Evolutionary conservation across 176 grass and related monocot species (phyloP), one percentile per base, ranked within the genome.

Genomic region (Triticum aestivum): DNA sequence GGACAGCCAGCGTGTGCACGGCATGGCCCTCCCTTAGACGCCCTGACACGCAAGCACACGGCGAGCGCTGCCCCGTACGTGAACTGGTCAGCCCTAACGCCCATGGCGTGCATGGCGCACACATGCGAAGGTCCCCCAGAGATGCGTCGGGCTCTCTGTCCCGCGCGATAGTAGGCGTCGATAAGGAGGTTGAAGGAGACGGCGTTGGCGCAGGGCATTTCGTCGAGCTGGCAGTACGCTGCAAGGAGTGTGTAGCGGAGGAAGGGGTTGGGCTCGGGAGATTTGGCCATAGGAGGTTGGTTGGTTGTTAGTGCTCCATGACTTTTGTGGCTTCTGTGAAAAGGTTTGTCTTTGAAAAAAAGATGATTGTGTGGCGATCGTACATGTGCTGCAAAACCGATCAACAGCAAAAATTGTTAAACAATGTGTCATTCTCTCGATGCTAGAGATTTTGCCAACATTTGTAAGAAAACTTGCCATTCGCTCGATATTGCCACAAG

Each of bases 121-220:
- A 3, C 79, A 29, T 14, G 9, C 12, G 69, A 96, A 87, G 18
- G 89, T 24, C 77, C 13, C 14, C n/a, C 41, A 96, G 38, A 26
- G 21, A 24, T 10, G 69, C 38, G 21, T 24, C 38, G 2, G 38
- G 11, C 69, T 73, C 38, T 39, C 38, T 39, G 69, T 35, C 87
- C 87, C 10, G 64, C 72, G 35, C 79, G 94, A 51, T 74, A 58
- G 77, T 90, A 88, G 33, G 85, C 75, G 6, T 64, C 61, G 59
- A 92, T 88, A 77, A 94, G 82, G 12, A 88, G 80, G 71, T 93
- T 96, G 82, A 85, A 96, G 41, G 91, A 94, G 21, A 94, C 89
- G 49, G 85, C 61, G 71, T 92, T 89, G 38, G 38, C 38, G 9
- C 39, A 3, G 39, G 39, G 39, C 39, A 42, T 2, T 42, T 42